A percentile compares a stretch with the other conserved stretches of the same genome.
Conservation (phyloP, 768 basidiomycete genomes). For the Scleroderma citrinum region DNA sequence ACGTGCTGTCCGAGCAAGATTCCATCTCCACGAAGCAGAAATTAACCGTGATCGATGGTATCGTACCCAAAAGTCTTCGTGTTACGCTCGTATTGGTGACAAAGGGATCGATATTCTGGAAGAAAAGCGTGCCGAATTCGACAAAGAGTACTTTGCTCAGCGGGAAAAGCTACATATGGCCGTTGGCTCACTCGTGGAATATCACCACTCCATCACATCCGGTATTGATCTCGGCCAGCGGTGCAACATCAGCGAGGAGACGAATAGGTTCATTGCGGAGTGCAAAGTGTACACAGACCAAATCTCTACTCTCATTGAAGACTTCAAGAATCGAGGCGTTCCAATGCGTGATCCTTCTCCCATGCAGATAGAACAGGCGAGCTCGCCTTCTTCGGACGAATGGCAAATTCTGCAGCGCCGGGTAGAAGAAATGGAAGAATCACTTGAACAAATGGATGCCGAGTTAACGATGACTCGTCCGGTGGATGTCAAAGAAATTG, state of each 20-base stretch:
- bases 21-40: constrained; percentile 24
- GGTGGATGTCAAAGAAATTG: constrained; percentile 12
- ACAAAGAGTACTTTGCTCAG: constrained; percentile 19
- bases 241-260: constrained; percentile 20
- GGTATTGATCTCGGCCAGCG: constrained; percentile 23
- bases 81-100: constrained; percentile 25
- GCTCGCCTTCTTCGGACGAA: constrained; percentile 1
- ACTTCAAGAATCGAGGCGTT: constrained; percentile 7
- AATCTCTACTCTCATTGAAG: constrained; percentile 20
- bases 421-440: constrained; percentile 21
- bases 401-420: constrained; percentile 9
- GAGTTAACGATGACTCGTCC: constrained; percentile 23
- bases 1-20: constrained; percentile 24
- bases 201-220: constrained; percentile 18
- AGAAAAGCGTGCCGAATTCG: constrained; percentile 20
- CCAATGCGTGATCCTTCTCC: neutral
- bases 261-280: constrained; percentile 16
- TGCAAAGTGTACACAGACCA: constrained; percentile 23
- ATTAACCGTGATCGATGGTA: constrained; percentile 24
- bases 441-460: constrained; percentile 26
- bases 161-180: constrained; percentile 20
- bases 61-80: constrained; percentile 24
- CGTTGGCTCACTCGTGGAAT: constrained; percentile 16
- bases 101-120: constrained; percentile 26
- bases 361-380: neutral